Evolutionary conservation across 106 monocot species (phyloP), one percentile per base, ranked within the genome.

Genomic region (Allium sativum): DNA sequence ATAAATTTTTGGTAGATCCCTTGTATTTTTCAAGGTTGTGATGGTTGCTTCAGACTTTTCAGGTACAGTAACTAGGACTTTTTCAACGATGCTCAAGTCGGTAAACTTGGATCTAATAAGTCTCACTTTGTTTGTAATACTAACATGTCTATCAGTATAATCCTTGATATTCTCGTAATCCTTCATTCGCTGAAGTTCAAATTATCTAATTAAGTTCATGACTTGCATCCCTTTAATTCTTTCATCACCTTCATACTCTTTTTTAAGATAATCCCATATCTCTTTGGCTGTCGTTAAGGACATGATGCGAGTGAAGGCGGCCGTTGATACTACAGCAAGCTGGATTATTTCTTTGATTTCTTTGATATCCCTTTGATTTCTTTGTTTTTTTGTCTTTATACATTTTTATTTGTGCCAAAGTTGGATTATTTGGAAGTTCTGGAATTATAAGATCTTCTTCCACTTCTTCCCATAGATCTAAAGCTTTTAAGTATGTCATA

Each of bases 261-360:
- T 56, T 56, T 56, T 56, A 21, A 56, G 56, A 56, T 56, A 56
- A 56, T 56, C 18, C 41, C 58, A 58, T n/a, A 19, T 58, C 9
- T 58, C 58, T 20, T 22, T 58, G 10, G 14, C 12, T 58, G 58
- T 0, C 19, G 21, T 58, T 20, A 58, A 21, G 12, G 58, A 58
- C 58, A 58, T 58, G 18, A 7, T 58, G 6, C 58, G 16, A 56
- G 56, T 56, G 8, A 56, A 56, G 56, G 11, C 11, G 18, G 56
- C 11, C 9, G 56, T 6, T 10, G 56, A 56, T 19, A 56, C 56
- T 14, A 3, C 56, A 56, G 56, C 56, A 56, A 56, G 11, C n/a
- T 6, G 10, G 16, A n/a, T n/a, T n/a, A n/a, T n/a, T n/a, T n/a
- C n/a, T n/a, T n/a, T n/a, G n/a, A n/a, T n/a, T n/a, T n/a, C n/a